Percentiles rank a stretch among this genome's conserved stretches.
Conservation (phyloP, 805 yeast species). For the Saturnispora halmiae region DNA sequence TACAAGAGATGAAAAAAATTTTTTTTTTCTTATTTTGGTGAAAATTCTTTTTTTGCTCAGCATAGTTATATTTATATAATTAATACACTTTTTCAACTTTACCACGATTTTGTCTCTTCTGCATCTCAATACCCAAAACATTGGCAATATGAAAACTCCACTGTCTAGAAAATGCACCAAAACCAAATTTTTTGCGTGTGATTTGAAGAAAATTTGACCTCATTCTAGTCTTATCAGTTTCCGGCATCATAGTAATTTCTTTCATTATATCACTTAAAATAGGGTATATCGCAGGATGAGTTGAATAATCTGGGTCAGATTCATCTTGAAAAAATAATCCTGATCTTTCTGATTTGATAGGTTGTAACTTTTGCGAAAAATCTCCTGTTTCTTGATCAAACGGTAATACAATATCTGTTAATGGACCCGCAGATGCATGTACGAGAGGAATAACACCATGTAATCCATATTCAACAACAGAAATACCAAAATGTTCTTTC, state of each 20-base stretch:
- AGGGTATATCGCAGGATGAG: constrained; percentile 16
- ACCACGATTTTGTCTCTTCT: constrained; percentile 18
- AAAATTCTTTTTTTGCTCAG: background rate
- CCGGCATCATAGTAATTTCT: constrained; percentile 20
- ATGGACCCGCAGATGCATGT: constrained; percentile 95
- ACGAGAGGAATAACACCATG: constrained; percentile 81
- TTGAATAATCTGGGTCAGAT: constrained; percentile 55
- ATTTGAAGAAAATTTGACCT: constrained; percentile 21
- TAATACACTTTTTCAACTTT: constrained; percentile 27
- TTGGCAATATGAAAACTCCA: constrained; percentile 17
- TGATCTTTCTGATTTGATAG: constrained; percentile 31
- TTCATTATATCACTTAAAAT: constrained; percentile 42
- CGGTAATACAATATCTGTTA: constrained; percentile 70
- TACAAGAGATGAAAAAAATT: constrained; percentile 1
- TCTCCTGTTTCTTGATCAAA: constrained; percentile 30
- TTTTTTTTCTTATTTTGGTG: background rate
- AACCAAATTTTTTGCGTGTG: constrained; percentile 23
- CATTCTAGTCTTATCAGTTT: constrained; percentile 12
- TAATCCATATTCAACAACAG: constrained; percentile 87
- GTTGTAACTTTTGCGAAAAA: constrained; percentile 13
- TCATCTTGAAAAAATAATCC: constrained; percentile 75
- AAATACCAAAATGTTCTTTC: constrained; percentile 99
- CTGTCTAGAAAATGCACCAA: constrained; percentile 17
- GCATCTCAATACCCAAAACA: constrained; percentile 16
- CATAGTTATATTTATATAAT: constrained; percentile 11